phyloP scores from a whole-genome alignment of 129 eudicot genomes.

The Helianthus tuberosus region DNA sequence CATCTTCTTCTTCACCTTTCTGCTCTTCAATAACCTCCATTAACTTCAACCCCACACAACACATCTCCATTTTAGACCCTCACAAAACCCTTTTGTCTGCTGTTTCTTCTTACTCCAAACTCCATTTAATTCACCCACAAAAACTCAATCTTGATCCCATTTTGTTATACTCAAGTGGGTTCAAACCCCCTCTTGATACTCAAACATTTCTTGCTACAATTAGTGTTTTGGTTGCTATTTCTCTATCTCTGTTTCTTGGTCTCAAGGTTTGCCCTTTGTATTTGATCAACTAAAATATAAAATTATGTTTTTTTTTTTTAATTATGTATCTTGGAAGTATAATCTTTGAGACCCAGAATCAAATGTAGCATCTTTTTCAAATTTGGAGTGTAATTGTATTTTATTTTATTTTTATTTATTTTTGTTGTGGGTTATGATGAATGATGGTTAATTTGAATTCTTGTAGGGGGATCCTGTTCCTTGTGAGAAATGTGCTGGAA shows the following conservation, averaged over 20 bases:
- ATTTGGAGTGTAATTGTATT: neutral
- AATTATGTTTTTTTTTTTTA: neutral
- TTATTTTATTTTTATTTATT: neutral
- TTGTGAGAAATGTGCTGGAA: conserved; percentile 94
- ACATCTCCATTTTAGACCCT: conserved; percentile 38
- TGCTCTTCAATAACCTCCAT: conserved; percentile 27
- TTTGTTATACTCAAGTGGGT: conserved; percentile 55
- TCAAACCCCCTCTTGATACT: conserved; percentile 72
- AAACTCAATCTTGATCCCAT: conserved; percentile 47
- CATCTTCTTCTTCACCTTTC: conserved; percentile 34
- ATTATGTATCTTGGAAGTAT: neutral
- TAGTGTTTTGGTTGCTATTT: conserved; percentile 81
- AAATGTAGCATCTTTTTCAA: conserved; percentile 10
- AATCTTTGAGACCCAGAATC: neutral
- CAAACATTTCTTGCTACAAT: conserved; percentile 81
- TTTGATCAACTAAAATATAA: neutral
- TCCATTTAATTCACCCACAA: conserved; percentile 26
- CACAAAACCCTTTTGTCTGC: conserved; percentile 37
- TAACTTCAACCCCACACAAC: conserved; percentile 32
- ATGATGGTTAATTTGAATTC: conserved; percentile 25
- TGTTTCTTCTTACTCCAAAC: conserved; percentile 30
- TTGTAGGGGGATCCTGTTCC: conserved; percentile 97
- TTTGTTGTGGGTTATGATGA: conserved; percentile 32
- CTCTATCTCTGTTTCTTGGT: conserved; percentile 90
- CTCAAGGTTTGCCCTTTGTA: conserved; percentile 62